A percentile compares a stretch with the other conserved stretches of the same genome.
These are phyloP conservation scores for Nitzschia sp. DNA, from an alignment of 108 stramenopile species.

Conservation along the genomic window DNA sequence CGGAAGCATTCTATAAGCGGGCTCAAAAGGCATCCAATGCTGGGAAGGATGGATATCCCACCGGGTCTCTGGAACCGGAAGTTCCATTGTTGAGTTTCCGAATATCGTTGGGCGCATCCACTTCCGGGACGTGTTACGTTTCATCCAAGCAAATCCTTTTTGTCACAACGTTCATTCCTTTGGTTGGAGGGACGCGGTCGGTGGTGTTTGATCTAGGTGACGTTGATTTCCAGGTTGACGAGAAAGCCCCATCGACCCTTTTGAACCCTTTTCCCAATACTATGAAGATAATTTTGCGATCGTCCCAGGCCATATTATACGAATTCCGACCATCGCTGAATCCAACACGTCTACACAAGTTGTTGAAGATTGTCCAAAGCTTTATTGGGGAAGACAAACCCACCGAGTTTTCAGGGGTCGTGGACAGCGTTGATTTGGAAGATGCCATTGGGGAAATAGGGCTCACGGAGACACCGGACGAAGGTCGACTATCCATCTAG, in stretches of 20 bases:
- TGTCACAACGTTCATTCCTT: conserved; percentile 61
- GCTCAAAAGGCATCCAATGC: conserved; percentile 39
- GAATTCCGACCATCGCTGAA: conserved; percentile 73
- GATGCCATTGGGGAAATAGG: conserved; percentile 13
- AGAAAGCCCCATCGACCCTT: conserved; percentile 45
- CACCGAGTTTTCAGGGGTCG: conserved; percentile 30
- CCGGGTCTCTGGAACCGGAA: conserved; percentile 30
- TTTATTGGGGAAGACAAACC: conserved; percentile 27
- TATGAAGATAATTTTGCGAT: conserved; percentile 43
- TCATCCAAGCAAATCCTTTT: conserved; percentile 69
- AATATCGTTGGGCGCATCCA: conserved; percentile 61
- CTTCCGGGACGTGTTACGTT: conserved; percentile 69
- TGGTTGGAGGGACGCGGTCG: conserved; percentile 59
- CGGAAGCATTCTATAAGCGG: conserved; percentile 51
- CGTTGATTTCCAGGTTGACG: conserved; percentile 66
- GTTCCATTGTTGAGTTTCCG: conserved; percentile 73
- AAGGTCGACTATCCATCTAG: conserved; percentile 9
- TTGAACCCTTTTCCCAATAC: conserved; percentile 72
- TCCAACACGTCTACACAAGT: conserved; percentile 67
- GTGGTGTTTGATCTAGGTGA: conserved; percentile 54
- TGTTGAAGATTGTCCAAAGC: conserved; percentile 66
- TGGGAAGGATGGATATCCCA: conserved; percentile 42
- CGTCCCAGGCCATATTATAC: conserved; percentile 49
- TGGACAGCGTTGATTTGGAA: neutral
- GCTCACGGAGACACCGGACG: neutral